Percentiles rank a stretch among this genome's conserved stretches.
Conservation (phyloP, 1,139 yeast species). For the Suhomyces taliae region DNA sequence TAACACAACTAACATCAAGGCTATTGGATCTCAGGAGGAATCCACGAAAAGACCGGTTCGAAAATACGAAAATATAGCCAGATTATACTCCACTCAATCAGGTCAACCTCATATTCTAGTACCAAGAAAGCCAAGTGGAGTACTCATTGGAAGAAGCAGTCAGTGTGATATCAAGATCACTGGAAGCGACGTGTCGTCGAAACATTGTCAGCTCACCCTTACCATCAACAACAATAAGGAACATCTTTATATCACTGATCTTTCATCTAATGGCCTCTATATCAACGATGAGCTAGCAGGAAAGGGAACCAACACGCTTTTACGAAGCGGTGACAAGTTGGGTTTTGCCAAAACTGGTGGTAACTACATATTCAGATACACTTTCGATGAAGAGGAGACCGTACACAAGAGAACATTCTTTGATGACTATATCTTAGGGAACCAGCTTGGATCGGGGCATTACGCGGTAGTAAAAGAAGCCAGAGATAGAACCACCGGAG, state of each 20-base stretch:
- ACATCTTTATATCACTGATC: constrained; percentile 53
- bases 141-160: constrained; percentile 60
- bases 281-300: constrained; percentile 59
- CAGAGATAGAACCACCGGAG: constrained; percentile 54
- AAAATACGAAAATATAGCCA: constrained; percentile 23
- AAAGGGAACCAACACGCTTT: constrained; percentile 39
- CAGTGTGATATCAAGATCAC: constrained; percentile 56
- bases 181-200: constrained; percentile 66
- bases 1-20: constrained; percentile 2
- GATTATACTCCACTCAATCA: constrained; percentile 33
- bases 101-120: constrained; percentile 34
- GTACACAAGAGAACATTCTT: constrained; percentile 43
- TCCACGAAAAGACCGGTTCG: constrained; percentile 20
- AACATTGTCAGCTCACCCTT: constrained; percentile 57
- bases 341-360: constrained; percentile 61
- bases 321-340: constrained; percentile 65
- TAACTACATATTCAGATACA: constrained; percentile 56
- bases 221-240: constrained; percentile 38
- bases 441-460: constrained; percentile 71
- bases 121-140: constrained; percentile 34
- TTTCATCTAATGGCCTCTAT: constrained; percentile 67
- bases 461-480: constrained; percentile 79
- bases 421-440: constrained; percentile 61
- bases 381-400: constrained; percentile 21
- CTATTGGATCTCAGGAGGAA: neutral